Conservation (phyloP, 2,329 filamentous ascomycete genomes). For the Metarhizium album region DNA sequence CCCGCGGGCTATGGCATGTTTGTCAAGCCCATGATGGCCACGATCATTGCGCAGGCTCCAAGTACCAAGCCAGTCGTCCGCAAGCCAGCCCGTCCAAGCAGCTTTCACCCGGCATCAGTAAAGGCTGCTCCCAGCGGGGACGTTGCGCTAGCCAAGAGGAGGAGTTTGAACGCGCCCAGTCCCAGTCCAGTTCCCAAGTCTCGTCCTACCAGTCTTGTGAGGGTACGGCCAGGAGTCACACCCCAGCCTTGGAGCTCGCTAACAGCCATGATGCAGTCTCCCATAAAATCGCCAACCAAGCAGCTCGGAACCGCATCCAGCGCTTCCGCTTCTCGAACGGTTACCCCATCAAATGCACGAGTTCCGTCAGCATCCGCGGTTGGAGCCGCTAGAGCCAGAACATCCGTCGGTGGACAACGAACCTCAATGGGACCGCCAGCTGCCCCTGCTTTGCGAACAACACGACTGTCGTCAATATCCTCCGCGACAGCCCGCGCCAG, state of each 20-base stretch:
- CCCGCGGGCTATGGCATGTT: constrained; percentile 72
- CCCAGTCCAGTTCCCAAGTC: constrained; percentile 57
- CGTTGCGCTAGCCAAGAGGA: constrained; percentile 46
- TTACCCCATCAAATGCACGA: constrained; percentile 49
- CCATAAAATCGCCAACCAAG: constrained; percentile 72
- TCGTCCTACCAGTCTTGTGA: constrained; percentile 44
- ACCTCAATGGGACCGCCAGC: constrained; percentile 60
- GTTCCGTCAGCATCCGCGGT: constrained; percentile 25
- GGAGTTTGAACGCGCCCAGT: constrained; percentile 61
- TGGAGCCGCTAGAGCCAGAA: constrained; percentile 37
- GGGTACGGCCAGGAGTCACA: constrained; percentile 26
- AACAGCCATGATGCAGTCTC: constrained; percentile 43
- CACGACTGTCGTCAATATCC: constrained; percentile 34
- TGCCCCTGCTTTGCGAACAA: constrained; percentile 31
- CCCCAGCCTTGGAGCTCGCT: background rate
- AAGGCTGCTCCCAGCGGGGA: constrained; percentile 35
- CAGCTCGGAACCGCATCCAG: constrained; percentile 50
- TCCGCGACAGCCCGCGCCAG: constrained; percentile 25
- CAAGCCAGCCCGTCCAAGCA: constrained; percentile 36
- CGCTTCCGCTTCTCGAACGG: constrained; percentile 49
- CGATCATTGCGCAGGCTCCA: constrained; percentile 41
- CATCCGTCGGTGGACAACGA: constrained; percentile 42
- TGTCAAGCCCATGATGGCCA: constrained; percentile 60
- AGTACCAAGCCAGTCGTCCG: constrained; percentile 27
- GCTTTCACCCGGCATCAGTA: constrained; percentile 30